Base-by-base conservation (phyloP, 1,284 basidiomycete species). In the Fistulinella cinereoalba region DNA sequence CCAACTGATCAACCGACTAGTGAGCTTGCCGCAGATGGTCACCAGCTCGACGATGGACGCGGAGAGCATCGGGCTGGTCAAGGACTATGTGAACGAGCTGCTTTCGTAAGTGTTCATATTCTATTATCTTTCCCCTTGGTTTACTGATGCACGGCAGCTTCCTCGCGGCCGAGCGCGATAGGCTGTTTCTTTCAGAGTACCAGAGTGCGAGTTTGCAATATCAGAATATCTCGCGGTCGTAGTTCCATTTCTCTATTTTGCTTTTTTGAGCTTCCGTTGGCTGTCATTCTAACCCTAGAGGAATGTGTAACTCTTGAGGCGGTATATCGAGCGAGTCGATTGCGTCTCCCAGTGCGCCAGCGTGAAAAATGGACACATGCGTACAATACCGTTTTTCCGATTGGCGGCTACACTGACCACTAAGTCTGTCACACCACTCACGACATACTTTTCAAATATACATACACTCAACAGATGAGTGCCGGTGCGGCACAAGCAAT, bases 11-110 rank as follows among this genome's bases (percentile, higher is more conserved):
- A n/a, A 18, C 16, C n/a, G 3, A n/a, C 63, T 70, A 79, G 87
- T 88, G 60, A 83, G 76, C 47, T 66, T 89, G 29, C 87, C 87
- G 3, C 74, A 78, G 56, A 94, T 97, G 80, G 86, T 98, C 37
- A 83, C 88, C 2, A 85, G 84, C 56, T 96, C 94, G 13, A 85
- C 80, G n/a, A 88, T 98, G 78, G 95, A 99, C 60, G 73, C 80
- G 1, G 94, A 97, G 60, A 89, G 88, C 11, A 84, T 96, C 22
- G 72, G 71, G 27, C 74, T 97, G 12, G 79, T 99, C 13, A 77
- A 86, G 55, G 94, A 97, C 56, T 95, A 97, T 66, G 83, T 93
- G 49, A 88, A 89, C 53, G 92, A 97, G 59, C 75, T 99, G 49
- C 75, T 98, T 60, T 72, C 74, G 92, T 97, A 62, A 54, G 91